These are phyloP conservation scores for Xylariaceae sp. DNA, from an alignment of 2,329 filamentous ascomycete genomes.

Conservation along the genomic window DNA sequence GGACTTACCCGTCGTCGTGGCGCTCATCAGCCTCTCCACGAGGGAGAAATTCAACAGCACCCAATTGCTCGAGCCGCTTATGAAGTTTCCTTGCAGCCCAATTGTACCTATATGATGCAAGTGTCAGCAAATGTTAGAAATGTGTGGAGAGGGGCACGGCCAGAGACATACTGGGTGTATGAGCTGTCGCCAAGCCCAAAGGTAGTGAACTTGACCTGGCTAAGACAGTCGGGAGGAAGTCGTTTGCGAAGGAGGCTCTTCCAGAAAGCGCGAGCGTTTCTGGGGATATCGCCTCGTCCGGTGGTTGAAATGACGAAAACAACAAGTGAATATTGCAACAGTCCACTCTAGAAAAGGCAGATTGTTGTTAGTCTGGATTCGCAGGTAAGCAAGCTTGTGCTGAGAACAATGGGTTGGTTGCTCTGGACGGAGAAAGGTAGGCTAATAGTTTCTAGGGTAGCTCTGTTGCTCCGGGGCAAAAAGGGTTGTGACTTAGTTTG, in stretches of 20 bases:
- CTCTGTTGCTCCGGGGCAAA: background rate
- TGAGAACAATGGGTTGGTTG: background rate
- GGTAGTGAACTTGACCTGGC: slow-evolving; percentile 68
- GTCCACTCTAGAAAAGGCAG: slow-evolving; percentile 39
- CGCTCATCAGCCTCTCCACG: slow-evolving; percentile 89
- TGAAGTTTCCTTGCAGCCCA: slow-evolving; percentile 87
- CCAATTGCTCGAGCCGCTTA: slow-evolving; percentile 78
- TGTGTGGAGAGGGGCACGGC: background rate
- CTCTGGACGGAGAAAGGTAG: background rate
- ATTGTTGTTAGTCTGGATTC: background rate
- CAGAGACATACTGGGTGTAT: slow-evolving; percentile 69
- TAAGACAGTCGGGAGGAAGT: slow-evolving; percentile 66
- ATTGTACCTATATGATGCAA: slow-evolving; percentile 63
- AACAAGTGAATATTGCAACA: slow-evolving; percentile 54
- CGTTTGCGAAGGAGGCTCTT: slow-evolving; percentile 75
- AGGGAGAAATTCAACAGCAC: slow-evolving; percentile 70
- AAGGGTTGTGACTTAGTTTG: too few species aligned
- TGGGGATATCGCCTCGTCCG: slow-evolving; percentile 88
- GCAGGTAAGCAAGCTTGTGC: background rate
- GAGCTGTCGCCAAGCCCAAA: slow-evolving; percentile 95
- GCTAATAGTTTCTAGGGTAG: background rate
- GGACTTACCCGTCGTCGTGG: slow-evolving; percentile 72
- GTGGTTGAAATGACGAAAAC: slow-evolving; percentile 88
- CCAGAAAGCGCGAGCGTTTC: slow-evolving; percentile 81
- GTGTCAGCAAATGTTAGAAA: slow-evolving; percentile 10